Percentiles rank a stretch among this genome's conserved stretches.
phyloP scores from a whole-genome alignment of 345 rosid species.

The Lumnitzera racemosa region DNA sequence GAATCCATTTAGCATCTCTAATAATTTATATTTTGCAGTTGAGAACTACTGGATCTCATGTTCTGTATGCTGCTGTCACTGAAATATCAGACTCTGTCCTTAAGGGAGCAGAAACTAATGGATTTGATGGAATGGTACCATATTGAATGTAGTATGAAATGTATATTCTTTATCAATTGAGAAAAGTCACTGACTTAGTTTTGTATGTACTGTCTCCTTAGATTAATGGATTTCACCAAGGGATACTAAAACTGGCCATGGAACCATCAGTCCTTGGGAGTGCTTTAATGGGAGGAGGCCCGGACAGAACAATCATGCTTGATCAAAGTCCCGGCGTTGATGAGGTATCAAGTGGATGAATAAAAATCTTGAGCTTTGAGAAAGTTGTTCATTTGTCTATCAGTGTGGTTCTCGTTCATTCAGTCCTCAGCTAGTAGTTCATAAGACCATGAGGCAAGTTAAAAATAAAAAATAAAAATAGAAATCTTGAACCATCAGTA shows the following conservation, averaged over 20 bases:
- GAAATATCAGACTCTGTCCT: constrained; percentile 88
- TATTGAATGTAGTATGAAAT: not conserved
- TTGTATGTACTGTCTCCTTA: constrained; percentile 16
- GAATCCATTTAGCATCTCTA: too few relatives aligned
- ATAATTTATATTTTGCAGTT: constrained; percentile 37
- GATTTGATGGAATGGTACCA: constrained; percentile 88
- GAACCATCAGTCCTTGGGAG: constrained; percentile 84
- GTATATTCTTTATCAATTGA: not conserved
- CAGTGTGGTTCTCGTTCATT: not conserved
- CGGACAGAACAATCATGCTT: constrained; percentile 81
- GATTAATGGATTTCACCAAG: constrained; percentile 86
- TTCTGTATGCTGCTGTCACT: constrained; percentile 72
- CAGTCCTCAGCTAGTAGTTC: too few relatives aligned
- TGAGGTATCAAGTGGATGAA: constrained; percentile 44
- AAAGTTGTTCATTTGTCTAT: not conserved
- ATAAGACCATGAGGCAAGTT: too few relatives aligned
- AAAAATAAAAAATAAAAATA: too few relatives aligned
- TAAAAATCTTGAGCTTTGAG: too few relatives aligned
- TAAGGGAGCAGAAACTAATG: constrained; percentile 84
- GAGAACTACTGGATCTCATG: constrained; percentile 83
- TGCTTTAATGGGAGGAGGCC: constrained; percentile 87
- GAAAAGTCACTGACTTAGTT: not conserved
- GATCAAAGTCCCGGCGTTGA: constrained; percentile 81
- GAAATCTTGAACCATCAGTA: too few relatives aligned
- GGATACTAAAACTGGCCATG: constrained; percentile 88